Conservation (phyloP, 768 basidiomycete genomes). For the Tubosaeta sp. region DNA sequence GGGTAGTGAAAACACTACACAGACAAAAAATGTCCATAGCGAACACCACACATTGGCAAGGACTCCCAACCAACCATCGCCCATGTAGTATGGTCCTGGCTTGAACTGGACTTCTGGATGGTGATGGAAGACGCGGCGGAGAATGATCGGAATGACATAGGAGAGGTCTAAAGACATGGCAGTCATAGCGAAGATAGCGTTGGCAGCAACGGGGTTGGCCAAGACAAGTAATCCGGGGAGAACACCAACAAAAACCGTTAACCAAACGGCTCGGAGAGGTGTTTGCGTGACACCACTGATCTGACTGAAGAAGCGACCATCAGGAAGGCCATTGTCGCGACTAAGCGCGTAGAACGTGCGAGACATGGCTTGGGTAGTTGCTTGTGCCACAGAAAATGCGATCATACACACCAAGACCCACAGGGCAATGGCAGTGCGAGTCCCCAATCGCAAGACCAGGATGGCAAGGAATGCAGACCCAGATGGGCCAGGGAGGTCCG, state of each 20-base stretch:
- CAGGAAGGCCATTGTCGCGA: conserved; percentile 51
- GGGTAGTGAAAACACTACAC: conserved; percentile 48
- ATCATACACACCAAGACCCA: conserved; percentile 60
- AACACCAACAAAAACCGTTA: conserved; percentile 40
- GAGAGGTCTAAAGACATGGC: conserved; percentile 50
- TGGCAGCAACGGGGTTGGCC: conserved; percentile 48
- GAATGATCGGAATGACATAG: conserved; percentile 55
- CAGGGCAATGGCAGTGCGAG: conserved; percentile 43
- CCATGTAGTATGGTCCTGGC: conserved; percentile 61
- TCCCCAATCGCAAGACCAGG: conserved; percentile 52
- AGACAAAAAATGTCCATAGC: conserved; percentile 43
- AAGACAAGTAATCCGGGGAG: conserved; percentile 48
- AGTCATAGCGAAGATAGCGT: conserved; percentile 55
- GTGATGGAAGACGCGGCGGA: conserved; percentile 45
- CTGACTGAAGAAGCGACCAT: conserved; percentile 53
- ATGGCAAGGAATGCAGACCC: conserved; percentile 56
- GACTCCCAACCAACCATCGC: conserved; percentile 44
- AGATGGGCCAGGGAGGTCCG: conserved; percentile 47
- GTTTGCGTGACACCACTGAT: conserved; percentile 46
- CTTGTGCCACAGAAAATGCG: conserved; percentile 53
- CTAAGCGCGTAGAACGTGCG: conserved; percentile 59
- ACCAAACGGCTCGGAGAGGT: conserved; percentile 54
- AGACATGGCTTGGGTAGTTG: conserved; percentile 49
- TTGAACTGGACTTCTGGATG: conserved; percentile 58
- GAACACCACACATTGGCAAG: conserved; percentile 43